phyloP scores from a whole-genome alignment of 2,329 filamentous ascomycete genomes.

The Alternaria sp. region DNA sequence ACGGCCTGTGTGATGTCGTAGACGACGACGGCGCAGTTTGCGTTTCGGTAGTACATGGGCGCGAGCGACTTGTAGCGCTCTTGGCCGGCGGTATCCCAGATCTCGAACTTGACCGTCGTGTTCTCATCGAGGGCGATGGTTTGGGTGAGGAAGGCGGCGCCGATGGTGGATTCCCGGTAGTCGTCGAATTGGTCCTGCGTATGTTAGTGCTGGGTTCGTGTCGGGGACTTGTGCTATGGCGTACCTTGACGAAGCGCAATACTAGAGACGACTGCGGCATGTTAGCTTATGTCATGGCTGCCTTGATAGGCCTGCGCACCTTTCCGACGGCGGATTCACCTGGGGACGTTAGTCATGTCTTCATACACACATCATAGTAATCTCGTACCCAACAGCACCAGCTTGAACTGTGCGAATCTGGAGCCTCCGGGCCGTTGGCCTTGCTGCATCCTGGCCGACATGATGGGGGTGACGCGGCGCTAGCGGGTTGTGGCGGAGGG shows the following conservation, averaged over 20 bases:
- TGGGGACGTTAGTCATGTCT: slow-evolving; percentile 52
- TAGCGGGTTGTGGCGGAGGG: slow-evolving; percentile 15
- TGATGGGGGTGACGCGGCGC: slow-evolving; percentile 53
- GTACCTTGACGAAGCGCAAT: slow-evolving; percentile 95
- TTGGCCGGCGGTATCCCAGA: slow-evolving; percentile 91
- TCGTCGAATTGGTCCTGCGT: slow-evolving; percentile 92
- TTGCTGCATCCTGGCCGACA: slow-evolving; percentile 87
- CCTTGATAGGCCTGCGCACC: slow-evolving; percentile 60
- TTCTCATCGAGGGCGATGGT: slow-evolving; percentile 98
- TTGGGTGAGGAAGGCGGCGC: slow-evolving; percentile 97
- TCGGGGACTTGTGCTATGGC: slow-evolving; percentile 19
- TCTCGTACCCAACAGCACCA: slow-evolving; percentile 89
- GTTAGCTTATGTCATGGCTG: slow-evolving; percentile 39
- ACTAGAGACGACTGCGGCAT: slow-evolving; percentile 87
- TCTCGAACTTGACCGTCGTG: slow-evolving; percentile 99
- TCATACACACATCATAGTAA: not conserved
- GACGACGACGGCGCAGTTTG: slow-evolving; percentile 98
- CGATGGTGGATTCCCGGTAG: slow-evolving; percentile 97
- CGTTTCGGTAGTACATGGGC: slow-evolving; percentile 99
- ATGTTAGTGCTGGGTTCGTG: too few relatives aligned
- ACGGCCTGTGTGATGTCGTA: slow-evolving; percentile 99
- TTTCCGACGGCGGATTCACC: slow-evolving; percentile 99
- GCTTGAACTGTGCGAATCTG: slow-evolving; percentile 98
- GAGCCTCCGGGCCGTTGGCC: slow-evolving; percentile 66
- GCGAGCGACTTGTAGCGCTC: slow-evolving; percentile 98